Percentiles rank a stretch among this genome's conserved stretches.
Conservation (phyloP, 2,329 filamentous ascomycete genomes). For the Neoarthrinium moseri region DNA sequence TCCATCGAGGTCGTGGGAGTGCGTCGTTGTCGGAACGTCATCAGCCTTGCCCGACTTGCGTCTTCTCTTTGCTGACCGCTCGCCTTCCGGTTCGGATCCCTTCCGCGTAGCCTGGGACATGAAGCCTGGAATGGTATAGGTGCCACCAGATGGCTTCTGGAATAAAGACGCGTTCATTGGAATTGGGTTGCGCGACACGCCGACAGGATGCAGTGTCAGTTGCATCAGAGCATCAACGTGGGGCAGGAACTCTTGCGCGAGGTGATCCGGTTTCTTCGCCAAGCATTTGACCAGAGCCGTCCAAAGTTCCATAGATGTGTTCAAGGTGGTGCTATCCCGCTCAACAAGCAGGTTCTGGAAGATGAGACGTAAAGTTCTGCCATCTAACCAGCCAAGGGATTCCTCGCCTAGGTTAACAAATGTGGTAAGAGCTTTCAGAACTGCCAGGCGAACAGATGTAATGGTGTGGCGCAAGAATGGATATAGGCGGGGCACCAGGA, state of each 20-base stretch:
- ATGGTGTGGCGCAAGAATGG: slow-evolving; percentile 97
- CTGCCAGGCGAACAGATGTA: slow-evolving; percentile 88
- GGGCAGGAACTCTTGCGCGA: slow-evolving; percentile 70
- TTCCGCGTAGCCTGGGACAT: slow-evolving; percentile 44
- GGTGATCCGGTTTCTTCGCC: slow-evolving; percentile 59
- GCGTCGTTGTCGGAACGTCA: slow-evolving; percentile 58
- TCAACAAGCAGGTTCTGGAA: slow-evolving; percentile 97
- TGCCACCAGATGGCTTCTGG: slow-evolving; percentile 87
- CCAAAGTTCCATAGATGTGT: slow-evolving; percentile 86
- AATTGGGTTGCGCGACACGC: slow-evolving; percentile 84
- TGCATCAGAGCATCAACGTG: slow-evolving; percentile 82
- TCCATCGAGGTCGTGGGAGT: slow-evolving; percentile 93
- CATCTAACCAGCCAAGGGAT: slow-evolving; percentile 88
- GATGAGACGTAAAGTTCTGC: slow-evolving; percentile 80
- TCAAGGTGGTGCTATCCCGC: slow-evolving; percentile 78
- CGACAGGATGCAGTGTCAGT: slow-evolving; percentile 85
- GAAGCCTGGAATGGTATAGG: slow-evolving; percentile 61
- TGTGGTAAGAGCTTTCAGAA: slow-evolving; percentile 87
- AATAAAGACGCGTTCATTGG: slow-evolving; percentile 89
- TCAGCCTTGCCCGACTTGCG: slow-evolving; percentile 84
- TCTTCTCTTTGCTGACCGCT: slow-evolving; percentile 71
- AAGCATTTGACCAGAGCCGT: slow-evolving; percentile 70
- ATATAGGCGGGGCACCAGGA: slow-evolving; percentile 89
- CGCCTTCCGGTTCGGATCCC: slow-evolving; percentile 52
- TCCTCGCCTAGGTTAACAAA: slow-evolving; percentile 85